Conservation (phyloP, 495 filamentous ascomycete species). For the Aspergillus panamensis region DNA sequence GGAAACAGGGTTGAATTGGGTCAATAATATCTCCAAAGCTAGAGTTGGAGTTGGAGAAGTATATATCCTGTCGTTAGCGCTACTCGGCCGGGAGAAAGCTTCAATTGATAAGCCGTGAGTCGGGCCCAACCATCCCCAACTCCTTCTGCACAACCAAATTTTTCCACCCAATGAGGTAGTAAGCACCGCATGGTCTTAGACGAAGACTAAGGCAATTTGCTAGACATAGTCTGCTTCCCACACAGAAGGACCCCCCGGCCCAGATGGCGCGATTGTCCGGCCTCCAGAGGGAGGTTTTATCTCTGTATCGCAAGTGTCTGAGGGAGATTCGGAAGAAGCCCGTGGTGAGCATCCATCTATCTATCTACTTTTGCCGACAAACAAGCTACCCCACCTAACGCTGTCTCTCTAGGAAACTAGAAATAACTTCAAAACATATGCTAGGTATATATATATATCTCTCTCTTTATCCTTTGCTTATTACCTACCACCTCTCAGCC, state of each 20-base stretch:
- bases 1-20: no score
- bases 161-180: constrained; percentile 14
- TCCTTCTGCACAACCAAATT: neutral
- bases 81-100: neutral
- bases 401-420: constrained; percentile 40
- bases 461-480: neutral
- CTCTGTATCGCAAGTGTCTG: constrained; percentile 82
- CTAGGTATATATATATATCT: constrained; percentile 43
- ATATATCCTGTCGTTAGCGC: neutral
- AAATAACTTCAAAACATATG: constrained; percentile 53
- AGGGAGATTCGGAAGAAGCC: constrained; percentile 80
- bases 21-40: no score
- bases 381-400: neutral
- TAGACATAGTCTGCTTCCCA: no score
- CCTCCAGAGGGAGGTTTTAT: constrained; percentile 84
- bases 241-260: constrained; percentile 23
- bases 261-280: constrained; percentile 66
- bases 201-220: no score
- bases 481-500: neutral
- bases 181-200: neutral
- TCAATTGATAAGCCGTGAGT: neutral
- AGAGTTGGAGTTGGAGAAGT: neutral
- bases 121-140: neutral
- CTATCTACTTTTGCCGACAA: neutral
- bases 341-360: constrained; percentile 43